A percentile compares a stretch with the other conserved stretches of the same genome.
Conservation (phyloP, 2,329 filamentous ascomycete genomes). For the Clarireedia paspali region DNA sequence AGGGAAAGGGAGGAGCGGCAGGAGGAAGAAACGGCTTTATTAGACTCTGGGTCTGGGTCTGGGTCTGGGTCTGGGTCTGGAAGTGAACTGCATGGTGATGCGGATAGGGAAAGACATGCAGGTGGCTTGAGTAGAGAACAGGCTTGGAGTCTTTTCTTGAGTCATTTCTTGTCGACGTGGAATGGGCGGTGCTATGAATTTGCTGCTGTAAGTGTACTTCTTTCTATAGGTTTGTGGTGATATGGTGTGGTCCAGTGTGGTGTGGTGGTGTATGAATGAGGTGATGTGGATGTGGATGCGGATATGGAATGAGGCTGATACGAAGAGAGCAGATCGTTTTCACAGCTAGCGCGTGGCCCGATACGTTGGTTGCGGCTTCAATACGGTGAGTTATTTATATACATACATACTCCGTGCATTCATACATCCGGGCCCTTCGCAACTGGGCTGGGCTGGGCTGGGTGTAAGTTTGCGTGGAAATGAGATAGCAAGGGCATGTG, state of each 20-base stretch:
- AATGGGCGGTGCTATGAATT: conserved; percentile 42
- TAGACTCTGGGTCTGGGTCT: neutral
- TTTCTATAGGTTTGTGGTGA: neutral
- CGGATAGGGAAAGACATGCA: neutral
- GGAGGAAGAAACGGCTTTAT: too few relatives aligned
- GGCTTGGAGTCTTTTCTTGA: conserved; percentile 39
- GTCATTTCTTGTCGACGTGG: conserved; percentile 49
- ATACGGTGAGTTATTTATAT: conserved; percentile 29
- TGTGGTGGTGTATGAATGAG: conserved; percentile 21
- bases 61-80: neutral
- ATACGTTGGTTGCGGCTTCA: conserved; percentile 34
- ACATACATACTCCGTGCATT: neutral
- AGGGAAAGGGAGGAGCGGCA: too few relatives aligned
- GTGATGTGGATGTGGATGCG: conserved; percentile 44
- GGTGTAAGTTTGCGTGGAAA: conserved; percentile 5
- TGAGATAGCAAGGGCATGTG: neutral
- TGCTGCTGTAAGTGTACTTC: conserved; percentile 19
- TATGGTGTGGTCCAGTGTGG: neutral
- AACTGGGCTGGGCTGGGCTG: neutral
- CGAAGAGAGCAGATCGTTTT: conserved; percentile 38
- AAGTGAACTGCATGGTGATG: neutral
- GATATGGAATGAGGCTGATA: conserved; percentile 1
- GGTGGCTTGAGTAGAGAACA: conserved; percentile 29
- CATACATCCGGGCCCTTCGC: too few relatives aligned
- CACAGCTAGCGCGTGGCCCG: conserved; percentile 40